phyloP scores from a whole-genome alignment of 306 rosid genomes.

The Coriaria nepalensis region DNA sequence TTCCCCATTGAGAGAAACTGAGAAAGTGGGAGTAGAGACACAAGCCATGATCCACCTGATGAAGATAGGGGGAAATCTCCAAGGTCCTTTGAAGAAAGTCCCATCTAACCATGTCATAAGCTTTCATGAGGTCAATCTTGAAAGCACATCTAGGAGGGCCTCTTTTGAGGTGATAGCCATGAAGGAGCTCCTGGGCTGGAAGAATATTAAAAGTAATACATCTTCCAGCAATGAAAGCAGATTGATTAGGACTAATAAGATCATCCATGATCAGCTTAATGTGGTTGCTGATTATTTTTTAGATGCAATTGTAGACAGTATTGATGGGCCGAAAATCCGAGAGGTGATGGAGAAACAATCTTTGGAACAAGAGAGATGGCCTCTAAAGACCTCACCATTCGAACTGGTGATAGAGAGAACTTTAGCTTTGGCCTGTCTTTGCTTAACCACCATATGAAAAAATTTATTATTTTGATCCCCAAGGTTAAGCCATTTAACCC shows the following conservation, averaged over 20 bases:
- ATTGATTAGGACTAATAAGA: neutral
- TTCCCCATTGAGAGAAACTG: neutral
- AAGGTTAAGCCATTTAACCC: neutral
- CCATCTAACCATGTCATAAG: neutral
- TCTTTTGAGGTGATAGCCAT: neutral
- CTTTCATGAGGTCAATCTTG: neutral
- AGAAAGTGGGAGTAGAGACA: neutral
- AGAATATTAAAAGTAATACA: neutral
- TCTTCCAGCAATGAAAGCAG: neutral
- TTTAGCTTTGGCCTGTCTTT: neutral
- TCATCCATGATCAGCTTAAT: neutral
- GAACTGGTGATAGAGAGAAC: neutral
- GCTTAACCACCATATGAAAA: neutral
- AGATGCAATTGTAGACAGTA: too few species aligned
- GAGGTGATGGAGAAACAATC: neutral
- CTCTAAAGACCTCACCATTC: neutral
- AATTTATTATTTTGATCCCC: neutral
- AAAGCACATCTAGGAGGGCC: neutral
- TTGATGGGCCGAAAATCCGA: neutral
- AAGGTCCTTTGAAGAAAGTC: neutral
- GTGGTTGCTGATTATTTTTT: neutral
- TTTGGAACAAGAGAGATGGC: neutral
- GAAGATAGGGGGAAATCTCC: neutral
- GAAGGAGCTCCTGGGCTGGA: neutral
- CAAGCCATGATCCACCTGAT: neutral